phyloP scores from a whole-genome alignment of 139 green algal species.

The Chlorella sp. region DNA sequence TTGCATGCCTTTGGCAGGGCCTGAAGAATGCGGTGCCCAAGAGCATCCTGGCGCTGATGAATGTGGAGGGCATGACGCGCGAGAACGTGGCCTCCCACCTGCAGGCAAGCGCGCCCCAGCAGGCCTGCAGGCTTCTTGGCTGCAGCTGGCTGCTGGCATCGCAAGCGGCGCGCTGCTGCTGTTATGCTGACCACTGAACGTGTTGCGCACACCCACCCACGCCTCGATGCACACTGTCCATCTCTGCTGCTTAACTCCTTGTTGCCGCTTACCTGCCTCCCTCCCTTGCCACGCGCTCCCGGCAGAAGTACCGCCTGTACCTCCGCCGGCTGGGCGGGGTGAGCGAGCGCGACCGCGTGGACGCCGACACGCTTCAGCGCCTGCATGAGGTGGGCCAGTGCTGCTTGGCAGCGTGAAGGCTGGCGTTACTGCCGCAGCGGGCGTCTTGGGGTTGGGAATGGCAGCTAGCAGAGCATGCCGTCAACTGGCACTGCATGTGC shows the following conservation, averaged over 20 bases:
- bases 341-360: constrained; percentile 39
- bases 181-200: too few species aligned
- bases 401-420: too few species aligned
- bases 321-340: constrained; percentile 67
- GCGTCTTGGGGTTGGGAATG: too few species aligned
- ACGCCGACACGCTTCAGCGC: constrained; percentile 34
- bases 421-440: too few species aligned
- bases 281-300: not conserved
- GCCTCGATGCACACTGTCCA: too few species aligned
- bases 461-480: too few species aligned
- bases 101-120: constrained; percentile 33
- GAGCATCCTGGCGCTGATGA: constrained; percentile 85
- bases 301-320: constrained; percentile 89
- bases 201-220: too few species aligned
- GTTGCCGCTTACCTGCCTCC: too few species aligned
- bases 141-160: not conserved
- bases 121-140: not conserved
- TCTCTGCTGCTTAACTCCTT: too few species aligned
- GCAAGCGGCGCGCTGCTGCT: too few species aligned
- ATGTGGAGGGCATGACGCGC: constrained; percentile 93
- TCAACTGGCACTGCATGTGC: too few species aligned
- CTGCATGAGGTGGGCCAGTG: constrained; percentile 43
- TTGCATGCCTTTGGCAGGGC: constrained; percentile 34
- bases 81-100: constrained; percentile 94
- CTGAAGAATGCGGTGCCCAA: constrained; percentile 69